phyloP scores from a whole-genome alignment of 1,284 basidiomycete species.

The Pholiota adiposa region DNA sequence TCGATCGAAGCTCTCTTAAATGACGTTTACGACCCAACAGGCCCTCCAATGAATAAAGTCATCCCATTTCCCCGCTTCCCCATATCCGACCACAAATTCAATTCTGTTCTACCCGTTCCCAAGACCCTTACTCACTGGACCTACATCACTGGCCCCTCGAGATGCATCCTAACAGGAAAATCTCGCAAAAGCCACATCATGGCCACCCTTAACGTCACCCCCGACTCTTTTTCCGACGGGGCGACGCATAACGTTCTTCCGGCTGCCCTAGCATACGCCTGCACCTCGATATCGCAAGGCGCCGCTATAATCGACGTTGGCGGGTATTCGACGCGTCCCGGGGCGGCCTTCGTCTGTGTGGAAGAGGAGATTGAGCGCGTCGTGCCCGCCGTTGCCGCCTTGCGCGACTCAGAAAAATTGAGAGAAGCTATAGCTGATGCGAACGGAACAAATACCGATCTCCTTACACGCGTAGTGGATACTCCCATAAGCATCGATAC shows the following conservation, averaged over 20 bases:
- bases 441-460: conserved; percentile 12
- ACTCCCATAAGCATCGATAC: conserved; percentile 90
- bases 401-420: conserved; percentile 33
- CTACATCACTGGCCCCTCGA: conserved; percentile 37
- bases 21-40: conserved; percentile 38
- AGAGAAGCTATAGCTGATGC: background rate
- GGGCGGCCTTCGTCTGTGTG: conserved; percentile 67
- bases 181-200: conserved; percentile 56
- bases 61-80: conserved; percentile 65
- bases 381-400: conserved; percentile 66
- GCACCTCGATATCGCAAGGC: conserved; percentile 51
- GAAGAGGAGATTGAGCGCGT: conserved; percentile 82
- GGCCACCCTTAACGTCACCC: conserved; percentile 95
- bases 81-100: conserved; percentile 25
- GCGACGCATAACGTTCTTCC: conserved; percentile 57
- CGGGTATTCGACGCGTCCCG: conserved; percentile 91
- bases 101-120: conserved; percentile 39
- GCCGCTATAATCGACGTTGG: conserved; percentile 91
- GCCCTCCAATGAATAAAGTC: conserved; percentile 64
- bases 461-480: conserved; percentile 26
- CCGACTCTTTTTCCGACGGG: conserved; percentile 97
- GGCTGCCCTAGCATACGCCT: conserved; percentile 54
- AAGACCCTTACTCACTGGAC: conserved; percentile 59
- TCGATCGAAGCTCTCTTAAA: conserved; percentile 53
- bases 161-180: conserved; percentile 8